These are phyloP conservation scores for Penicillium fuscoglaucum DNA, from an alignment of 2,329 filamentous ascomycete genomes.

Conservation along the genomic window DNA sequence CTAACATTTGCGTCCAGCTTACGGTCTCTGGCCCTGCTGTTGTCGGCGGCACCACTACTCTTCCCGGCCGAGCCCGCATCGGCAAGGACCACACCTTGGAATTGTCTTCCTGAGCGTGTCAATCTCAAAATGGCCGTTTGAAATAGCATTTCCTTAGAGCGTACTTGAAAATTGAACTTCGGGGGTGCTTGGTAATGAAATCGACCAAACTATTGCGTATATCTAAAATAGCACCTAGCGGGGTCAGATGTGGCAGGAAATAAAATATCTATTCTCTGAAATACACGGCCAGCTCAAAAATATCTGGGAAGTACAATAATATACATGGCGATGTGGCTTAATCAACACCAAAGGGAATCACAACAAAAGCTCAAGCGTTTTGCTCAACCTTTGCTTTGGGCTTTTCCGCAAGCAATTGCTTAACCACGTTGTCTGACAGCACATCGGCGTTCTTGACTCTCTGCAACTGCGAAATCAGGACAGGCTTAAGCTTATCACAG, in stretches of 20 bases:
- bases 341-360: conserved; percentile 7
- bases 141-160: background rate
- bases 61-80: conserved; percentile 66
- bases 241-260: conserved; percentile 2
- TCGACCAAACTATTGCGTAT: background rate
- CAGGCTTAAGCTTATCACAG: background rate
- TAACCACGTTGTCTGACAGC: conserved; percentile 28
- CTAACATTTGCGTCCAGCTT: conserved; percentile 52
- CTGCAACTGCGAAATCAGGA: conserved; percentile 46
- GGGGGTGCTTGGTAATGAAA: background rate
- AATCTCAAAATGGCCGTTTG: background rate
- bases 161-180: background rate
- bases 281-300: conserved; percentile 22
- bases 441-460: conserved; percentile 3
- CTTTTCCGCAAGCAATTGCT: background rate
- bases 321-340: conserved; percentile 18
- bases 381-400: conserved; percentile 2
- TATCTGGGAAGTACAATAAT: conserved; percentile 23
- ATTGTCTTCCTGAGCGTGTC: conserved; percentile 31
- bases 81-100: conserved; percentile 72
- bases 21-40: conserved; percentile 72
- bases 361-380: background rate
- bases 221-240: background rate
- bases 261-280: conserved; percentile 19
- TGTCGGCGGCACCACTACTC: conserved; percentile 62